Conservation (phyloP, 2,329 filamentous ascomycete genomes). For the Fusarium sp. region DNA sequence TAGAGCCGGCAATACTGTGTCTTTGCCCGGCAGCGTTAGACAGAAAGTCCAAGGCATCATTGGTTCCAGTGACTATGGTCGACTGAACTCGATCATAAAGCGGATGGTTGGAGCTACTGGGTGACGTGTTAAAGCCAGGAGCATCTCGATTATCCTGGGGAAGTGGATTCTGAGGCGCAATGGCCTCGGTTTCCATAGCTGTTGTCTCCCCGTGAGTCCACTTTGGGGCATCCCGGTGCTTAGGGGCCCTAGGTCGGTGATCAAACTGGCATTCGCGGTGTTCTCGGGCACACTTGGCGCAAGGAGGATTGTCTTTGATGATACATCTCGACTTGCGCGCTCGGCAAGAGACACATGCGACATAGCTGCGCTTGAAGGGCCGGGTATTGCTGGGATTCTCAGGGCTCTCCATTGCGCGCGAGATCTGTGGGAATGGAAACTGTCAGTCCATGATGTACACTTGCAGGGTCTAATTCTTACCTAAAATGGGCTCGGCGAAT, state of each 20-base stretch:
- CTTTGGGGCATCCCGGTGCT: constrained; percentile 27
- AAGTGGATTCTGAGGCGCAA: neutral
- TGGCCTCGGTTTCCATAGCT: neutral
- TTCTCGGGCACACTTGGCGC: constrained; percentile 33
- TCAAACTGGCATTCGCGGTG: constrained; percentile 35
- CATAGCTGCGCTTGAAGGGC: constrained; percentile 36
- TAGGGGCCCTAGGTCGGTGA: constrained; percentile 19
- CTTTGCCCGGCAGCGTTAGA: constrained; percentile 25
- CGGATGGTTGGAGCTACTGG: neutral
- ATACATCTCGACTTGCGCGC: constrained; percentile 33
- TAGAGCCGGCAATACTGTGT: constrained; percentile 16
- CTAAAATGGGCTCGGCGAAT: too few relatives aligned
- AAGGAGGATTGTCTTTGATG: constrained; percentile 35
- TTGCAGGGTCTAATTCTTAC: too few relatives aligned
- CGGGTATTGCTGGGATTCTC: constrained; percentile 13
- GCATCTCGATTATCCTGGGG: neutral
- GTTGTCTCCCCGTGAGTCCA: constrained; percentile 19
- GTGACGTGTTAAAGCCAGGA: neutral
- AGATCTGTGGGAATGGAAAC: neutral
- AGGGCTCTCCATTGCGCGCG: constrained; percentile 23
- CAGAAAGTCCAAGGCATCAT: constrained; percentile 34
- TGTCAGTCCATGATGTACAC: too few relatives aligned
- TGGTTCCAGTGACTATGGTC: constrained; percentile 29
- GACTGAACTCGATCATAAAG: constrained; percentile 31
- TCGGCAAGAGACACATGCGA: constrained; percentile 35